A percentile compares a stretch with the other conserved stretches of the same genome.
Conservation (phyloP, 2,329 filamentous ascomycete genomes). For the Atkinsonella texensis region DNA sequence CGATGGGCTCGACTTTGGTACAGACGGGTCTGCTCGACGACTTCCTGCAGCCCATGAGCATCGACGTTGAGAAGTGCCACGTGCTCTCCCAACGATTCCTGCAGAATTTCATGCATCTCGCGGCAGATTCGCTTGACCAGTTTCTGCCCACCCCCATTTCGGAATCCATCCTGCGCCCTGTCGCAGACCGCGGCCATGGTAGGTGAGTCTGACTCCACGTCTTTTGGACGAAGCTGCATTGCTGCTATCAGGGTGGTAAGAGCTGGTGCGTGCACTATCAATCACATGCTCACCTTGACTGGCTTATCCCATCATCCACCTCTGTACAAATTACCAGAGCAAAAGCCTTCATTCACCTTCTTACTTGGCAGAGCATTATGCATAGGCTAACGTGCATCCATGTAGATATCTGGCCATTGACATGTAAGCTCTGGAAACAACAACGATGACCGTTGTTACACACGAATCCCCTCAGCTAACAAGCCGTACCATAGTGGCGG, state of each 20-base stretch:
- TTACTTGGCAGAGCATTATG: not conserved
- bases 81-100: slow-evolving; percentile 35
- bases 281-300: no score
- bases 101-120: slow-evolving; percentile 35
- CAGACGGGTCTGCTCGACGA: slow-evolving; percentile 18
- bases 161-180: slow-evolving; percentile 42
- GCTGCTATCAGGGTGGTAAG: no score
- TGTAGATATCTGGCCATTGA: slow-evolving; percentile 49
- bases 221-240: no score
- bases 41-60: slow-evolving; percentile 38
- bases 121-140: slow-evolving; percentile 40
- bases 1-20: slow-evolving; percentile 4
- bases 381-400: slow-evolving; percentile 5
- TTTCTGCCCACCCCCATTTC: slow-evolving; percentile 51
- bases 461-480: not conserved
- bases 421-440: slow-evolving; percentile 36
- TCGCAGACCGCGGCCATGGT: slow-evolving; percentile 28
- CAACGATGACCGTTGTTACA: slow-evolving; percentile 15
- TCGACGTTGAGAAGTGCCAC: slow-evolving; percentile 34
- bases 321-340: not conserved
- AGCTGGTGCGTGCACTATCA: no score
- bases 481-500: slow-evolving; percentile 37
- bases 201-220: slow-evolving; percentile 27
- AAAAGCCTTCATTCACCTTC: no score
- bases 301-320: no score